Percentiles rank a stretch among this genome's conserved stretches.
phyloP scores from a whole-genome alignment of 495 filamentous ascomycete genomes.

The Chaetomium fimeti region DNA sequence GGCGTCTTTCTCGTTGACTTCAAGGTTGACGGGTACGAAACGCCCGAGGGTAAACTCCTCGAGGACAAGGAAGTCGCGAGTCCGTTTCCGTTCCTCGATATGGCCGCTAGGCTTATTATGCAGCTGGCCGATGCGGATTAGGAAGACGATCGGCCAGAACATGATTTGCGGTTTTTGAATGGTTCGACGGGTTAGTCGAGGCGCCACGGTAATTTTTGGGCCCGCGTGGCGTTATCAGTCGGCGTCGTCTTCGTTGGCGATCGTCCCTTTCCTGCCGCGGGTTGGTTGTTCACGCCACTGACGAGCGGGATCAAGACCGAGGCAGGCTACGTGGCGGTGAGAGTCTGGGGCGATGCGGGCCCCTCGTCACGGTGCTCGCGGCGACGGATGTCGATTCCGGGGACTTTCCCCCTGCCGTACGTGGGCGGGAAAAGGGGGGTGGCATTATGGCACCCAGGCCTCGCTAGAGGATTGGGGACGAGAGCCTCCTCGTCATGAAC shows the following conservation, averaged over 20 bases:
- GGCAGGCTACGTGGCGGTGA: neutral
- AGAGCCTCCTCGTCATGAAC: too few species aligned
- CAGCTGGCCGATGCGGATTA: conserved; percentile 68
- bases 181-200: neutral
- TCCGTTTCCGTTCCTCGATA: conserved; percentile 76
- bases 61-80: conserved; percentile 73
- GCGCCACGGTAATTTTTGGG: neutral
- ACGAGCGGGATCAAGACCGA: neutral
- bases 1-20: conserved; percentile 97
- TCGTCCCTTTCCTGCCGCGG: neutral
- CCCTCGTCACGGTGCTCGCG: neutral
- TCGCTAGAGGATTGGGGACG: too few species aligned
- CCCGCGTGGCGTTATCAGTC: neutral
- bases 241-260: neutral
- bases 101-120: conserved; percentile 70
- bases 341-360: too few species aligned
- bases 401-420: neutral
- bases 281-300: neutral
- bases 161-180: neutral
- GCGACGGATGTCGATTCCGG: neutral
- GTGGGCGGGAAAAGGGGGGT: neutral
- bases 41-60: conserved; percentile 54
- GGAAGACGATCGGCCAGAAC: neutral
- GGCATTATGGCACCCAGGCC: too few species aligned
- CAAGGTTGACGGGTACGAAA: conserved; percentile 98